Evolutionary conservation across 2,329 filamentous ascomycete genomes (phyloP).

Genomic region (Calonectria pseudoturangicola): DNA sequence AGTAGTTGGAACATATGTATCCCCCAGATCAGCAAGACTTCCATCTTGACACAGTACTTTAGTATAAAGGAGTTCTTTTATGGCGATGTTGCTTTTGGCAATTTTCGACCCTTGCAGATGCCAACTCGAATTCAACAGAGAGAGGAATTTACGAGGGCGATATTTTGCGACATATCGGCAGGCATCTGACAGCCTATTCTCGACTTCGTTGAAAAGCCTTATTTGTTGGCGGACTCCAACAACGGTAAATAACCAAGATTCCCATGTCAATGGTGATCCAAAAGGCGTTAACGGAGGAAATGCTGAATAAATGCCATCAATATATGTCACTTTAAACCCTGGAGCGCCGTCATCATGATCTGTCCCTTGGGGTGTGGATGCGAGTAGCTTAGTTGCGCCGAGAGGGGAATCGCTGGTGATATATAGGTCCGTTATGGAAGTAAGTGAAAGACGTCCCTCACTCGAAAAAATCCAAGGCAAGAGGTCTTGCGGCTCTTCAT

Average conservation of each 20-base stretch:
- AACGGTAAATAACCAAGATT: constrained; percentile 40
- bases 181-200: constrained; percentile 11
- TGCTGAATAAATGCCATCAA: constrained; percentile 38
- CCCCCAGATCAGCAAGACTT: not conserved
- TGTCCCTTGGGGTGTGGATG: not conserved
- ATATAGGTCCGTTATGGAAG: constrained; percentile 37
- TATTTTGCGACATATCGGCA: constrained; percentile 42
- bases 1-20: not conserved
- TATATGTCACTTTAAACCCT: constrained; percentile 21
- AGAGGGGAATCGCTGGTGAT: constrained; percentile 40
- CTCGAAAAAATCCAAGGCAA: not conserved
- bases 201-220: not conserved
- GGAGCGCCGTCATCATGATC: not conserved
- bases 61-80: not conserved
- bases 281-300: constrained; percentile 34
- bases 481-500: not conserved
- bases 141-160: constrained; percentile 32
- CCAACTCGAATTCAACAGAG: constrained; percentile 22
- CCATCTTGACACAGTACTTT: not conserved
- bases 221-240: constrained; percentile 37
- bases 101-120: not conserved
- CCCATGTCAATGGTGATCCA: constrained; percentile 36
- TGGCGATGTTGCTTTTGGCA: not conserved
- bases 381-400: constrained; percentile 37
- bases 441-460: not conserved